Conservation (phyloP, 305 asterid species). For the Stenogyne calaminthoides region DNA sequence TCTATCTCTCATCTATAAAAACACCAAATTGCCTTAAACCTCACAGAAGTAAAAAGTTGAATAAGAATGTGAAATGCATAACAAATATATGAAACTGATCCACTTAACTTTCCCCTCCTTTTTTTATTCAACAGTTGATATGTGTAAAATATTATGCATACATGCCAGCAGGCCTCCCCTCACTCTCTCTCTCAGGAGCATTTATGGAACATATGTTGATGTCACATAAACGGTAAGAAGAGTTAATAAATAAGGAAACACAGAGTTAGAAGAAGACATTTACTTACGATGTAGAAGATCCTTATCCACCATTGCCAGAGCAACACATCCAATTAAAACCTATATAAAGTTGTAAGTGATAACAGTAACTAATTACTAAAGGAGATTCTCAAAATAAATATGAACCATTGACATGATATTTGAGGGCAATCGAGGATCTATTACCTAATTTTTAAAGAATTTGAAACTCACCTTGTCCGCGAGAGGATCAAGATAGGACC, state of each 20-base stretch:
- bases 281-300: conserved; percentile 84
- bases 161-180: not conserved
- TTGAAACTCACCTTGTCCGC: conserved; percentile 80
- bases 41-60: not conserved
- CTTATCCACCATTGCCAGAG: conserved; percentile 87
- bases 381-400: not conserved
- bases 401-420: conserved; percentile 16
- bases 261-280: not conserved
- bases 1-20: not conserved
- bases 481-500: conserved; percentile 98
- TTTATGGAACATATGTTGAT: conserved; percentile 1
- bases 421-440: conserved; percentile 12
- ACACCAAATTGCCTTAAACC: not conserved
- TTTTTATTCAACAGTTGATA: not conserved
- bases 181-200: not conserved
- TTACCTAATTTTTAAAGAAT: not conserved
- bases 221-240: not conserved
- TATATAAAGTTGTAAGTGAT: conserved; percentile 28
- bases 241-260: not conserved
- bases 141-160: not conserved
- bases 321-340: conserved; percentile 90
- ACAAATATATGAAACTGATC: not conserved
- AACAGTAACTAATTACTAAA: conserved; percentile 8
- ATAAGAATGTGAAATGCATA: not conserved
- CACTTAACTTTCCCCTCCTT: not conserved